These are phyloP conservation scores for Vigna hirtella DNA, from an alignment of 306 rosid species.

Conservation along the genomic window DNA sequence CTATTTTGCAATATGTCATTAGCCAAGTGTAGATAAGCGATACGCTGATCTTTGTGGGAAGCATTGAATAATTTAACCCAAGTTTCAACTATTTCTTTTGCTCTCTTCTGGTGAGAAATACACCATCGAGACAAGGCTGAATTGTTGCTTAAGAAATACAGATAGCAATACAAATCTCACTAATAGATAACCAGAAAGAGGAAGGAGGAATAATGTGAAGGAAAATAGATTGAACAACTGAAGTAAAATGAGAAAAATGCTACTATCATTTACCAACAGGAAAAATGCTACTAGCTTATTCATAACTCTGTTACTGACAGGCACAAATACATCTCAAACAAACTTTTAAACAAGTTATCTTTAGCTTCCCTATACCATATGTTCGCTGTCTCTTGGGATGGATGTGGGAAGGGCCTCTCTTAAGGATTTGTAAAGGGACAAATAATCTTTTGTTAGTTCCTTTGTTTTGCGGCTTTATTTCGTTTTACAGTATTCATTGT, in stretches of 20 bases:
- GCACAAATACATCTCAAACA: constrained; percentile 32
- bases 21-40: constrained; percentile 80
- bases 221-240: constrained; percentile 27
- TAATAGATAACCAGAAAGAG: constrained; percentile 20
- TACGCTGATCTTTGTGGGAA: constrained; percentile 75
- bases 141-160: constrained; percentile 58
- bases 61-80: constrained; percentile 87
- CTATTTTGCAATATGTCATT: constrained; percentile 95
- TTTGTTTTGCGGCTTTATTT: background rate
- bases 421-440: constrained; percentile 3
- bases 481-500: background rate
- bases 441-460: constrained; percentile 2
- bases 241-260: constrained; percentile 20
- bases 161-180: constrained; percentile 7
- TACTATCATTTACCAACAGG: constrained; percentile 12
- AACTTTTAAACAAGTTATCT: constrained; percentile 4
- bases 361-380: background rate
- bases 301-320: constrained; percentile 7
- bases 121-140: constrained; percentile 91
- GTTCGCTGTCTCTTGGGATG: background rate
- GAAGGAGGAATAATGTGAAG: constrained; percentile 10
- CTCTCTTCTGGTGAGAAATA: constrained; percentile 79
- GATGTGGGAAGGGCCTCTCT: too few relatives aligned
- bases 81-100: constrained; percentile 80
- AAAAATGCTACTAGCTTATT: constrained; percentile 26